Evolutionary conservation across 768 basidiomycete genomes (phyloP).

Genomic region (Mycena epipterygia): DNA sequence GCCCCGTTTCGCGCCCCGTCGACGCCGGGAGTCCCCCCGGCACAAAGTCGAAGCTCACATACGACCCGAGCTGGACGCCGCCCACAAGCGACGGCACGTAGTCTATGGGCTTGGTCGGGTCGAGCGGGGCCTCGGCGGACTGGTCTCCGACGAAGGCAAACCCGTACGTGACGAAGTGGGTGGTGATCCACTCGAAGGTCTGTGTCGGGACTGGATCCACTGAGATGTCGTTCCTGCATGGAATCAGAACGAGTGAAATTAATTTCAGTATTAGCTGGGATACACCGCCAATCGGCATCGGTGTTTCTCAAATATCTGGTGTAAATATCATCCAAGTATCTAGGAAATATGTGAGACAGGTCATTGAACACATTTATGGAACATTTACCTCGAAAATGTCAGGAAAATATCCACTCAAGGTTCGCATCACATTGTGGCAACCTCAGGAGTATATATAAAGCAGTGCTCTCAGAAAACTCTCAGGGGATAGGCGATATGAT

Average conservation of each 20-base stretch:
- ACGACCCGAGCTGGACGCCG: not conserved
- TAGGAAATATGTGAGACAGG: too few relatives aligned
- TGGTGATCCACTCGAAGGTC: slow-evolving; percentile 12
- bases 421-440: too few relatives aligned
- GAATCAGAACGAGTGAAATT: too few relatives aligned
- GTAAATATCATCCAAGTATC: too few relatives aligned
- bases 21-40: slow-evolving; percentile 1
- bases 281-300: too few relatives aligned
- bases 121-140: not conserved
- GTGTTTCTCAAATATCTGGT: too few relatives aligned
- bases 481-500: too few relatives aligned
- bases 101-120: not conserved
- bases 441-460: too few relatives aligned
- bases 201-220: not conserved
- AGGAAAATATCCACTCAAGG: too few relatives aligned
- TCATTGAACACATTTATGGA: too few relatives aligned
- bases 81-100: slow-evolving; percentile 1
- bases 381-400: too few relatives aligned
- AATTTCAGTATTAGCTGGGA: not conserved
- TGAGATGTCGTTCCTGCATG: not conserved
- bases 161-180: slow-evolving; percentile 4
- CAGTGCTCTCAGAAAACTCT: too few relatives aligned
- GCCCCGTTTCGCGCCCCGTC: not conserved
- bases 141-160: slow-evolving; percentile 9
- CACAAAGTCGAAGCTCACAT: not conserved